Evolutionary conservation across 1,284 basidiomycete genomes (phyloP).

Genomic region (Rhizoctonia solani): DNA sequence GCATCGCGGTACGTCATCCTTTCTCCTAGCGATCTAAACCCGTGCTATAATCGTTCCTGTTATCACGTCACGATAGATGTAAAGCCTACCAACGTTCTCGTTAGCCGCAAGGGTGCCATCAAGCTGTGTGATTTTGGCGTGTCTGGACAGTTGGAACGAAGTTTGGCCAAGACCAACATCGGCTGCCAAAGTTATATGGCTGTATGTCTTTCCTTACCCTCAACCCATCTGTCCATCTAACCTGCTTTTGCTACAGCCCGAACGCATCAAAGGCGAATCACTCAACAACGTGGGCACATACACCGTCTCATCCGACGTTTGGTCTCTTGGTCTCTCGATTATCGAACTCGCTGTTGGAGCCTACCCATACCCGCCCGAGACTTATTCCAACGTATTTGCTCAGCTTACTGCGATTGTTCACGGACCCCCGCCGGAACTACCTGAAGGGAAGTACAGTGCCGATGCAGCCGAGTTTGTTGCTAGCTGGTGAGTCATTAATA

Average conservation of each 20-base stretch:
- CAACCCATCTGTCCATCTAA: slow-evolving; percentile 30
- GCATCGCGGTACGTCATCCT: slow-evolving; percentile 71
- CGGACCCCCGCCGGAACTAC: slow-evolving; percentile 87
- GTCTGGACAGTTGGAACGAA: slow-evolving; percentile 95
- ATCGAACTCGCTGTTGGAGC: slow-evolving; percentile 91
- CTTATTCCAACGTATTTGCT: slow-evolving; percentile 95
- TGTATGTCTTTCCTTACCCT: slow-evolving; percentile 53
- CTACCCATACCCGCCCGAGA: slow-evolving; percentile 99
- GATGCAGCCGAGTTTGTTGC: slow-evolving; percentile 54
- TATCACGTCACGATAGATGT: slow-evolving; percentile 62
- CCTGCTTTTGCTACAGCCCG: too few relatives aligned
- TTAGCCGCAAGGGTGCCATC: slow-evolving; percentile 86
- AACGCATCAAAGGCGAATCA: slow-evolving; percentile 94
- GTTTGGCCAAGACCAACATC: slow-evolving; percentile 96
- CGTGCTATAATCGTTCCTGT: background rate
- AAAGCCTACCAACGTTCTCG: slow-evolving; percentile 95
- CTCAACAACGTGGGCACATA: slow-evolving; percentile 87
- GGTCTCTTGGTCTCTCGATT: slow-evolving; percentile 95
- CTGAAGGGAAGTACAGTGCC: slow-evolving; percentile 53
- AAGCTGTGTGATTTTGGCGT: slow-evolving; percentile 99
- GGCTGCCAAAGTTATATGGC: slow-evolving; percentile 99
- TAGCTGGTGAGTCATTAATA: slow-evolving; percentile 49
- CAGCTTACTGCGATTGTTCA: slow-evolving; percentile 96
- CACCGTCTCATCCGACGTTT: slow-evolving; percentile 96
- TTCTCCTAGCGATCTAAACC: background rate